Evolutionary conservation across 306 rosid species (phyloP).

Genomic region (Quercus engelmannii): DNA sequence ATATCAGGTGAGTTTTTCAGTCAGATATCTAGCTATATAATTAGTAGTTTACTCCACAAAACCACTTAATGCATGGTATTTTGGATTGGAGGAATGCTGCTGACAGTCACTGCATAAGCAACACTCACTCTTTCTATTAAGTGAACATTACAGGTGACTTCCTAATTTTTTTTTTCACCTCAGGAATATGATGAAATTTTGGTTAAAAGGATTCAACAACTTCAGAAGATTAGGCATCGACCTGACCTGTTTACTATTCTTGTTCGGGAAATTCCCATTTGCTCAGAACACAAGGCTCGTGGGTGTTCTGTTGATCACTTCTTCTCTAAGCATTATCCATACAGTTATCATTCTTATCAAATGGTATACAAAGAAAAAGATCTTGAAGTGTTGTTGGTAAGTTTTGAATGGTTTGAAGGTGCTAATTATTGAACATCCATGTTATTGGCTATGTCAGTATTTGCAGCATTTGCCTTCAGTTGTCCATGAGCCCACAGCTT

Average conservation of each 20-base stretch:
- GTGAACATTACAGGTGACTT: slow-evolving; percentile 19
- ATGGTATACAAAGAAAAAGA: slow-evolving; percentile 54
- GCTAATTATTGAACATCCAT: neutral
- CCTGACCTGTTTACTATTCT: slow-evolving; percentile 78
- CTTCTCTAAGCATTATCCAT: slow-evolving; percentile 67
- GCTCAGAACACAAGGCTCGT: slow-evolving; percentile 57
- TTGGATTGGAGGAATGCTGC: neutral
- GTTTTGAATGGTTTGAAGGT: slow-evolving; percentile 7
- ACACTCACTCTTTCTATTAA: neutral
- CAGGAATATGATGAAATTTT: slow-evolving; percentile 83
- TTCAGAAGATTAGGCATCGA: slow-evolving; percentile 49
- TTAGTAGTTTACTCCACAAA: slow-evolving; percentile 1
- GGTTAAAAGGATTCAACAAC: slow-evolving; percentile 57
- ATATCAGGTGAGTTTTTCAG: slow-evolving; percentile 56
- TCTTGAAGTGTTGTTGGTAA: slow-evolving; percentile 62
- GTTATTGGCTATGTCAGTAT: neutral
- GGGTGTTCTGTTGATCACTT: slow-evolving; percentile 71
- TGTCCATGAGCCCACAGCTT: neutral
- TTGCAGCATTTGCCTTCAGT: neutral
- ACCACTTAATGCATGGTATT: neutral
- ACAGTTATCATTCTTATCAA: slow-evolving; percentile 61
- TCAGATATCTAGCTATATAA: neutral
- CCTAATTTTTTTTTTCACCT: slow-evolving; percentile 19
- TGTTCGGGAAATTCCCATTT: slow-evolving; percentile 77
- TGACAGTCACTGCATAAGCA: neutral